phyloP scores from a whole-genome alignment of 768 basidiomycete genomes.

The Boletus pseudopeckii region DNA sequence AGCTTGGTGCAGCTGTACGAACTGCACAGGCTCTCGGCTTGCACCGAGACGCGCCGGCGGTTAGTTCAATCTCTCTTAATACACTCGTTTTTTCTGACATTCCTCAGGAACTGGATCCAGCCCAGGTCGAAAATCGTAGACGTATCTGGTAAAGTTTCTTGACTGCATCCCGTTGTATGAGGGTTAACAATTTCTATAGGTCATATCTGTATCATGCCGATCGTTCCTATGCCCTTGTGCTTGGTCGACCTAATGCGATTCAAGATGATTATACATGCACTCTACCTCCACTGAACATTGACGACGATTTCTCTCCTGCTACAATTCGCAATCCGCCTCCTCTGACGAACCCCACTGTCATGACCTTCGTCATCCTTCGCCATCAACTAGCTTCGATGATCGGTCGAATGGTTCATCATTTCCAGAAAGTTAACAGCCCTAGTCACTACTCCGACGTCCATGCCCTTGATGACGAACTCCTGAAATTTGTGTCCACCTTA shows the following conservation, averaged over 20 bases:
- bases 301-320: conserved; percentile 50
- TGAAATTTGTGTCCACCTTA: conserved; percentile 68
- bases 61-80: conserved; percentile 34
- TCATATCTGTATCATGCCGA: conserved; percentile 93
- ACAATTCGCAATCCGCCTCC: conserved; percentile 50
- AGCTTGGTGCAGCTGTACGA: conserved; percentile 86
- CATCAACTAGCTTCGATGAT: conserved; percentile 82
- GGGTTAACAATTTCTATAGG: conserved; percentile 39
- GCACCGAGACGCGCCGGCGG: conserved; percentile 86
- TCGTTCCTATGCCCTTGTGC: conserved; percentile 85
- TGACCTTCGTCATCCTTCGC: conserved; percentile 86
- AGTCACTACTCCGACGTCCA: conserved; percentile 84
- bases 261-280: conserved; percentile 89
- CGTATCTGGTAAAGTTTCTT: conserved; percentile 67
- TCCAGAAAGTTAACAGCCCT: conserved; percentile 76
- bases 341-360: conserved; percentile 68
- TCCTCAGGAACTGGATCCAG: conserved; percentile 63
- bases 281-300: conserved; percentile 67
- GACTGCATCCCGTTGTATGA: neutral
- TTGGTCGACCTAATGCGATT: conserved; percentile 87
- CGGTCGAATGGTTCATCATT: conserved; percentile 89
- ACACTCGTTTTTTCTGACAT: conserved; percentile 2
- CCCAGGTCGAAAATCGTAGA: conserved; percentile 82
- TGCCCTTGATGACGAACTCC: conserved; percentile 77
- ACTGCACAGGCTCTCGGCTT: conserved; percentile 93